Base-by-base conservation (phyloP, 176 grass and related monocot genomes). In the Saccharum officinarum region DNA sequence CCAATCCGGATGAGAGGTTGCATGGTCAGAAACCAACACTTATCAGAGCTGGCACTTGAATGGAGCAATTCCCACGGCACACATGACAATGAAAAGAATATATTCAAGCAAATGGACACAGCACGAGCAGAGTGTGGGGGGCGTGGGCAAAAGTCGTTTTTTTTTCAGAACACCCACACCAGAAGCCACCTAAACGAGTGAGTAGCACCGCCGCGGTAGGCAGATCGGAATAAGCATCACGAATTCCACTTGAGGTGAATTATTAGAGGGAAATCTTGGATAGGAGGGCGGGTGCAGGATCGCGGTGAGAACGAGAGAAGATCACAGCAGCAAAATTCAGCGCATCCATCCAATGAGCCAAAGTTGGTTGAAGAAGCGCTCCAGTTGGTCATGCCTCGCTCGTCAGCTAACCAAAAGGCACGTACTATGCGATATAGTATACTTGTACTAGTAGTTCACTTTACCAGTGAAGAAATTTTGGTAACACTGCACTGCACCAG, bases 181-280 rank as follows among this genome's bases (percentile, higher is more conserved):
- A 86, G 79, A 90, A 86, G 84, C 20, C 73, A 86, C 84, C 77
- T 61, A 67, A 67, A 85, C 57, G 42, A 75, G 71, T 37, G 59
- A 79, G 76, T 34, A 85, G 82, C 34, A 89, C n/a, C 38, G 23
- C 60, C 10, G 13, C 26, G 12, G 38, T 75, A 86, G 31, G 71
- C 23, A 26, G 37, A 52, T 49, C 18, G 42, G 83, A 85, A 85
- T 85, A 63, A 70, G 78, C 78, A 54, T 76, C 63, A 55, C 17
- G 18, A 71, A 70, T 6, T 75, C 77, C 83, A 81, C 83, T 69
- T 70, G 13, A 63, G 41, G 13, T 37, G 47, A 81, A n/a, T 17
- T 8, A 30, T 63, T 16, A 16, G 8, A 69, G 41, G 67, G 25
- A 73, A 71, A 40, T 5, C 16, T 46, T 13, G 11, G 49, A 47